phyloP scores from a whole-genome alignment of 2,329 filamentous ascomycete genomes.

The Bipolaris gigantea region DNA sequence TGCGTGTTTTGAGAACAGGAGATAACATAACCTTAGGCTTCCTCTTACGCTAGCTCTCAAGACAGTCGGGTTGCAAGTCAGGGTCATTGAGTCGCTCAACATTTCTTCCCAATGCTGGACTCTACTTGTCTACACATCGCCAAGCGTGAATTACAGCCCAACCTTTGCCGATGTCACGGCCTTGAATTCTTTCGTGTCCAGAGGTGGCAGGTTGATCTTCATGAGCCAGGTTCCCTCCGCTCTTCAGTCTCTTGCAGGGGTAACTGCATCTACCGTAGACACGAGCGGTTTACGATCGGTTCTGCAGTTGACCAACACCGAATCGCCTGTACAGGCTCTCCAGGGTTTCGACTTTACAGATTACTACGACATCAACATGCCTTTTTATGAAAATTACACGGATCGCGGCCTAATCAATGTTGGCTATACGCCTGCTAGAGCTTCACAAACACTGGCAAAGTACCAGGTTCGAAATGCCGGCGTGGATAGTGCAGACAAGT shows the following conservation, averaged over 20 bases:
- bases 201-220: constrained; percentile 10
- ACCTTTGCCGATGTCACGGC: constrained; percentile 2
- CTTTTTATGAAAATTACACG: constrained; percentile 11
- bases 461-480: constrained; percentile 4
- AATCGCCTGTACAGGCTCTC: constrained; percentile 4
- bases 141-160: constrained; percentile 9
- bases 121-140: constrained; percentile 8
- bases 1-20: no score
- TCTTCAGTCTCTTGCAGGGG: constrained; percentile 8
- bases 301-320: constrained; percentile 7
- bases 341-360: constrained; percentile 7
- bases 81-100: constrained; percentile 5
- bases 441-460: constrained; percentile 7
- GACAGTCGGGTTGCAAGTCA: constrained; percentile 9
- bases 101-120: constrained; percentile 7
- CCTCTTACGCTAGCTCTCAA: constrained; percentile 6
- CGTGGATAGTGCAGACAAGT: constrained; percentile 7
- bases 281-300: constrained; percentile 3
- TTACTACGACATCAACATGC: constrained; percentile 9
- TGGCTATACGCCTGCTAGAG: constrained; percentile 6
- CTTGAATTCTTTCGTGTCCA: constrained; percentile 7
- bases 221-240: constrained; percentile 8
- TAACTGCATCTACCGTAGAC: constrained; percentile 8
- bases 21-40: constrained; percentile 1
- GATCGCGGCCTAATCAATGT: constrained; percentile 4